phyloP scores from a whole-genome alignment of 345 rosid species.

The Lumnitzera racemosa region DNA sequence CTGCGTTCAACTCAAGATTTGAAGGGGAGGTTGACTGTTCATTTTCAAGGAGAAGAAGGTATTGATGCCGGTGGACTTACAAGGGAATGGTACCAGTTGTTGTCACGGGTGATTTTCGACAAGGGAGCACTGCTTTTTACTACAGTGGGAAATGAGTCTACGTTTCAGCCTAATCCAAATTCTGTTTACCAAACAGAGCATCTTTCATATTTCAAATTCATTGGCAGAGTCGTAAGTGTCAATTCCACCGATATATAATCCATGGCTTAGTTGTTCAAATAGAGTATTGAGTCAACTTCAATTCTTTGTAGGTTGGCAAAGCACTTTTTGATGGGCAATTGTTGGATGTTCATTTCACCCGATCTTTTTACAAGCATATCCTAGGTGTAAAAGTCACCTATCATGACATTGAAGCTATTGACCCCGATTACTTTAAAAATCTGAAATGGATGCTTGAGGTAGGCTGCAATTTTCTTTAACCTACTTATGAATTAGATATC shows the following conservation, averaged over 20 bases:
- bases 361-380: slow-evolving; percentile 97
- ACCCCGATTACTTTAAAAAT: slow-evolving; percentile 79
- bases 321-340: slow-evolving; percentile 94
- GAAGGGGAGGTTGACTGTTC: slow-evolving; percentile 89
- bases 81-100: slow-evolving; percentile 97
- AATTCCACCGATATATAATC: slow-evolving; percentile 1
- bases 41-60: slow-evolving; percentile 98
- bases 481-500: neutral
- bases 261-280: slow-evolving; percentile 1
- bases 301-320: slow-evolving; percentile 72
- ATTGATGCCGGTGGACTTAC: slow-evolving; percentile 99
- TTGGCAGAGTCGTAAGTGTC: slow-evolving; percentile 88
- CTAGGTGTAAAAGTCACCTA: slow-evolving; percentile 85
- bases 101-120: slow-evolving; percentile 95
- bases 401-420: slow-evolving; percentile 96
- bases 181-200: slow-evolving; percentile 97
- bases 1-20: slow-evolving; percentile 75
- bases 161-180: slow-evolving; percentile 98
- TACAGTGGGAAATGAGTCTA: slow-evolving; percentile 94
- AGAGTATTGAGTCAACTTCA: slow-evolving; percentile 1
- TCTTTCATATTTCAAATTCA: slow-evolving; percentile 94
- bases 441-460: slow-evolving; percentile 99
- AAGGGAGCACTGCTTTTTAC: slow-evolving; percentile 92
- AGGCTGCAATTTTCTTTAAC: slow-evolving; percentile 4
- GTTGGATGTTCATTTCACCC: slow-evolving; percentile 94